Evolutionary conservation across 2,329 filamentous ascomycete genomes (phyloP).

Genomic region (Leptodontidium sp.): DNA sequence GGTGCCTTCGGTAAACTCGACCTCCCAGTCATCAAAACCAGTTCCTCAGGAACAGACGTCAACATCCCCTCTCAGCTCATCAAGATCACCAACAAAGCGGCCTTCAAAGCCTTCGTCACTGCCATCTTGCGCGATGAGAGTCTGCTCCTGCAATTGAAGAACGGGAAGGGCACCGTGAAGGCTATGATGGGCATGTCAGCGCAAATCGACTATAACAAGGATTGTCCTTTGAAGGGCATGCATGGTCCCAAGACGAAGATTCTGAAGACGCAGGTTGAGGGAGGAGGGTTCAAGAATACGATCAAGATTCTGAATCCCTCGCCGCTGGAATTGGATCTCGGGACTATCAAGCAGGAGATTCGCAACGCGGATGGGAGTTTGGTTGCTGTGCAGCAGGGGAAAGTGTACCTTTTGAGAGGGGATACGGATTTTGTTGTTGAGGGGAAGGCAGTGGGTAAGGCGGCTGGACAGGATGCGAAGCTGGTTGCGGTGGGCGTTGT

Average conservation of each 20-base stretch:
- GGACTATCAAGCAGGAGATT: conserved; percentile 27
- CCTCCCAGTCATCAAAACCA: conserved; percentile 29
- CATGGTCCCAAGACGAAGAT: conserved; percentile 27
- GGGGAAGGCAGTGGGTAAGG: conserved; percentile 23
- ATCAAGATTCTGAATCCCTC: conserved; percentile 24
- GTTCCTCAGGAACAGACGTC: conserved; percentile 23
- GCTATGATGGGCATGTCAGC: conserved; percentile 17
- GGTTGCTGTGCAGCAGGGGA: conserved; percentile 28
- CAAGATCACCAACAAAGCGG: conserved; percentile 27
- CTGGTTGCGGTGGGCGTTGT: conserved; percentile 23
- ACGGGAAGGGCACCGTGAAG: conserved; percentile 29
- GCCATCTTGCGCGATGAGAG: conserved; percentile 26
- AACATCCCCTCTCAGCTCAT: conserved; percentile 25
- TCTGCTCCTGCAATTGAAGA: conserved; percentile 23
- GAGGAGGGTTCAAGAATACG: conserved; percentile 26
- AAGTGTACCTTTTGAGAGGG: conserved; percentile 25
- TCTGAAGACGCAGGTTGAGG: conserved; percentile 18
- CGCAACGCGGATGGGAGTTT: conserved; percentile 23
- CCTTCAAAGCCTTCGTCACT: conserved; percentile 28
- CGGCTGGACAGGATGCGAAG: conserved; percentile 8
- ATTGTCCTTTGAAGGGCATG: conserved; percentile 29
- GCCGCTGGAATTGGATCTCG: conserved; percentile 31
- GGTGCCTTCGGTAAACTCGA: conserved; percentile 25
- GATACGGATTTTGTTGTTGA: conserved; percentile 18
- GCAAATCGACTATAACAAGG: conserved; percentile 26